Evolutionary conservation across 2,329 filamentous ascomycete genomes (phyloP).

Genomic region (Pleurostoma richardsiae): DNA sequence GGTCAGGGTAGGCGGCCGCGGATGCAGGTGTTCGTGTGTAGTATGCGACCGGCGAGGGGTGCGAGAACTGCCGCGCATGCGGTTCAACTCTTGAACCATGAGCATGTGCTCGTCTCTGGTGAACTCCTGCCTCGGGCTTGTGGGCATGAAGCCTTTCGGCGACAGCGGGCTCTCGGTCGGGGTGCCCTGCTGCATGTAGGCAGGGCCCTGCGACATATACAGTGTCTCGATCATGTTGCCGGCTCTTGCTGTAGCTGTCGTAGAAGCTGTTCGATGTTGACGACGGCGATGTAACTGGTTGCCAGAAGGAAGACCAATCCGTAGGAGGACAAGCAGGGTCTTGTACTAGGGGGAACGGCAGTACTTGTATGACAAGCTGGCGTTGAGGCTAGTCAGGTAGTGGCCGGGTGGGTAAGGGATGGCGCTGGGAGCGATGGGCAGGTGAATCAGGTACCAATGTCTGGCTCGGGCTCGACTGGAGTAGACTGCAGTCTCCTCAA

Average conservation of each 20-base stretch:
- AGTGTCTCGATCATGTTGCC: background rate
- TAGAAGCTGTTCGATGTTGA: too few species aligned
- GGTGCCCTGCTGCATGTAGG: background rate
- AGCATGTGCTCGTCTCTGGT: slow-evolving; percentile 33
- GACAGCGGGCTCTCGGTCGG: background rate
- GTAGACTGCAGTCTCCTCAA: slow-evolving; percentile 23
- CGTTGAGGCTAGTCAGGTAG: too few species aligned
- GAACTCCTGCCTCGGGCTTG: slow-evolving; percentile 15
- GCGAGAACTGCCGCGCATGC: slow-evolving; percentile 19
- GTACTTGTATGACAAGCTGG: too few species aligned
- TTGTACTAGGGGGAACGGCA: too few species aligned
- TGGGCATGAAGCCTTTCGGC: slow-evolving; percentile 9
- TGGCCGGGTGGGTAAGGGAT: too few species aligned
- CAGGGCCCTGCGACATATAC: slow-evolving; percentile 3
- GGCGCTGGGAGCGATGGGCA: background rate
- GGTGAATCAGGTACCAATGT: slow-evolving; percentile 18
- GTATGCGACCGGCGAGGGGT: slow-evolving; percentile 10
- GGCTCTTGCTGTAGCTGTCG: background rate
- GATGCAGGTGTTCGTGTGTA: slow-evolving; percentile 9
- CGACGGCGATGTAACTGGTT: too few species aligned
- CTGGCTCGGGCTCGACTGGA: slow-evolving; percentile 9
- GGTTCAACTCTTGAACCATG: slow-evolving; percentile 28
- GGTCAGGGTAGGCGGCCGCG: slow-evolving; percentile 8
- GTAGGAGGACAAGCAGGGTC: too few species aligned
- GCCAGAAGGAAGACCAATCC: too few species aligned